These are phyloP conservation scores for Psilocybe subaeruginosa DNA, from an alignment of 768 basidiomycete species.

Conservation along the genomic window DNA sequence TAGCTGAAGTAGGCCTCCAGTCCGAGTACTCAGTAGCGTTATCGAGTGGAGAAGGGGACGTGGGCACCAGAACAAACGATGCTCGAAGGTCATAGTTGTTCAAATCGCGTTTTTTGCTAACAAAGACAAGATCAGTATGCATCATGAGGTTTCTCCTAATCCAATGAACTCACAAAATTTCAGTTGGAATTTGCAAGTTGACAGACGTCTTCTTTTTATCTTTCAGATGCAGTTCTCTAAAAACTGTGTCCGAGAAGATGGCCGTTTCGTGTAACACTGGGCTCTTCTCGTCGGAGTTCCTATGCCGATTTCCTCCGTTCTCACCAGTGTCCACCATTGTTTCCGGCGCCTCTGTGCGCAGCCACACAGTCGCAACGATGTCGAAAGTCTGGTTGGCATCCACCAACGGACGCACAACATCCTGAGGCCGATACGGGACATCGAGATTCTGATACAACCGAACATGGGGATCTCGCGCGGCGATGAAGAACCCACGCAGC, in stretches of 20 bases:
- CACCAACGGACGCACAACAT: constrained; percentile 19
- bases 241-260: constrained; percentile 31
- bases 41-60: constrained; percentile 31
- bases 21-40: constrained; percentile 31
- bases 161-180: constrained; percentile 29
- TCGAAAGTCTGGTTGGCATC: constrained; percentile 17
- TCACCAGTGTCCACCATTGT: too few relatives aligned
- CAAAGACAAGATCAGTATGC: background rate
- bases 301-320: too few relatives aligned
- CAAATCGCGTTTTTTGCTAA: constrained; percentile 27
- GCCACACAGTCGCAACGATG: constrained; percentile 22
- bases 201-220: constrained; percentile 29
- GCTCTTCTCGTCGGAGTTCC: background rate
- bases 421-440: constrained; percentile 4
- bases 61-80: constrained; percentile 37
- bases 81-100: constrained; percentile 37
- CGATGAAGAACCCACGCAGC: background rate
- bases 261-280: background rate
- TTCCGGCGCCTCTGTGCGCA: background rate
- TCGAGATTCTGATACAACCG: constrained; percentile 10
- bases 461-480: background rate
- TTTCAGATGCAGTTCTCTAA: constrained; percentile 27
- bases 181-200: constrained; percentile 30
- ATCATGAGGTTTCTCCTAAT: background rate
- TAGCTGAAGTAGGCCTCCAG: constrained; percentile 31